Evolutionary conservation across 2,329 filamentous ascomycete species (phyloP).

Genomic region (Venturia asperata): DNA sequence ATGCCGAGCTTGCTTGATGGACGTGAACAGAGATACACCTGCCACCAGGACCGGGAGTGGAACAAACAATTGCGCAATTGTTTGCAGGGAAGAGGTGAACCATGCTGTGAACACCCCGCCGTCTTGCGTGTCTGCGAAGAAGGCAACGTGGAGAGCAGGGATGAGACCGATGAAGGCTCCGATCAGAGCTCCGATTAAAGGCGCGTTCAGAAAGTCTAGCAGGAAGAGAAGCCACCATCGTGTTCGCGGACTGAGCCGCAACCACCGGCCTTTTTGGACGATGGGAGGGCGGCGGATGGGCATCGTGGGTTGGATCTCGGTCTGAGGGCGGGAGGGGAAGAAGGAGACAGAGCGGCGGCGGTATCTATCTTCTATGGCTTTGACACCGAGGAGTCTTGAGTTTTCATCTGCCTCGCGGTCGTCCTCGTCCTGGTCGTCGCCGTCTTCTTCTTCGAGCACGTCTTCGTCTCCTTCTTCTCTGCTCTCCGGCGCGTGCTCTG

Average conservation of each 20-base stretch:
- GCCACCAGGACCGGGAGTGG: conserved; percentile 59
- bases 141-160: conserved; percentile 52
- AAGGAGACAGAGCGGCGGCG: conserved; percentile 26
- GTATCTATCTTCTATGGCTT: not conserved
- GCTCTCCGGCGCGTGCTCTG: conserved; percentile 27
- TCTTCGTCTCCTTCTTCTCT: conserved; percentile 19
- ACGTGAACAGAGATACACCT: conserved; percentile 52
- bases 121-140: conserved; percentile 51
- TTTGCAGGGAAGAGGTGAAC: conserved; percentile 55
- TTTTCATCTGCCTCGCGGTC: conserved; percentile 22
- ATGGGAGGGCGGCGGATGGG: conserved; percentile 26
- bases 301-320: not conserved
- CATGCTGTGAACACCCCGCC: conserved; percentile 61
- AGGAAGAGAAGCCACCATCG: conserved; percentile 37
- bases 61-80: conserved; percentile 57
- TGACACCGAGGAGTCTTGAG: conserved; percentile 18
- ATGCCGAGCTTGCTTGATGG: conserved; percentile 44
- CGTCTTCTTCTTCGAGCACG: conserved; percentile 16
- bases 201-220: conserved; percentile 53
- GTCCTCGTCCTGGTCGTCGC: conserved; percentile 20
- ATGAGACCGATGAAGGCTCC: conserved; percentile 55
- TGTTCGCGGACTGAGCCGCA: conserved; percentile 31
- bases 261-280: conserved; percentile 26
- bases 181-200: conserved; percentile 52
- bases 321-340: conserved; percentile 26